phyloP scores from a whole-genome alignment of 192 early-diverging fungal genomes.

The Gaertneriomyces sp. region DNA sequence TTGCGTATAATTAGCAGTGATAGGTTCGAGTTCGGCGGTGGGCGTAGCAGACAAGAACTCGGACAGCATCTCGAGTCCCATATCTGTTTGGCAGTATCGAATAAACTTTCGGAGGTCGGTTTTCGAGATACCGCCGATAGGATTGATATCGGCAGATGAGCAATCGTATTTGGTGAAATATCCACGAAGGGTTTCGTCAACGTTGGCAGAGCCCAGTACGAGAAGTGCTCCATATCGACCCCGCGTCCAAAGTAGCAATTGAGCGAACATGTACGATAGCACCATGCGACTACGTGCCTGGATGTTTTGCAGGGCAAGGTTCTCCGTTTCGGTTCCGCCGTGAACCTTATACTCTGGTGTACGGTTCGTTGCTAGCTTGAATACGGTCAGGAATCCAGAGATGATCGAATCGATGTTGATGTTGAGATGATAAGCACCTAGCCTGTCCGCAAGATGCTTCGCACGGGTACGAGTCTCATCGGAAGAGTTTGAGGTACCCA shows the following conservation, averaged over 20 bases:
- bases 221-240: conserved; percentile 66
- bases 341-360: conserved; percentile 75
- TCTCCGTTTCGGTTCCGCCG: conserved; percentile 82
- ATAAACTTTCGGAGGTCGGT: conserved; percentile 83
- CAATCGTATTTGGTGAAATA: conserved; percentile 99
- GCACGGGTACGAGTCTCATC: conserved; percentile 81
- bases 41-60: conserved; percentile 80
- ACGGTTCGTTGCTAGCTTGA: conserved; percentile 68
- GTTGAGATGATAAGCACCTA: conserved; percentile 88
- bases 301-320: conserved; percentile 95
- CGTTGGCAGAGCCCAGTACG: conserved; percentile 94
- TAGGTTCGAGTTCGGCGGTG: conserved; percentile 95
- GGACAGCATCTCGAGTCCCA: conserved; percentile 65
- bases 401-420: conserved; percentile 86
- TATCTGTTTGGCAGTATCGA: conserved; percentile 50
- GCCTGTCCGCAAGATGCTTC: conserved; percentile 66
- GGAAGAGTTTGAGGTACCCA: conserved; percentile 92
- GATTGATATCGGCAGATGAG: conserved; percentile 94
- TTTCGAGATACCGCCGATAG: conserved; percentile 93
- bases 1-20: conserved; percentile 77
- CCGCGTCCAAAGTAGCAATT: conserved; percentile 88
- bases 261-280: conserved; percentile 90
- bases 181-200: conserved; percentile 93
- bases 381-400: conserved; percentile 68
- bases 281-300: conserved; percentile 96